phyloP scores from a whole-genome alignment of 345 rosid species.

The Cardiospermum halicacabum region DNA sequence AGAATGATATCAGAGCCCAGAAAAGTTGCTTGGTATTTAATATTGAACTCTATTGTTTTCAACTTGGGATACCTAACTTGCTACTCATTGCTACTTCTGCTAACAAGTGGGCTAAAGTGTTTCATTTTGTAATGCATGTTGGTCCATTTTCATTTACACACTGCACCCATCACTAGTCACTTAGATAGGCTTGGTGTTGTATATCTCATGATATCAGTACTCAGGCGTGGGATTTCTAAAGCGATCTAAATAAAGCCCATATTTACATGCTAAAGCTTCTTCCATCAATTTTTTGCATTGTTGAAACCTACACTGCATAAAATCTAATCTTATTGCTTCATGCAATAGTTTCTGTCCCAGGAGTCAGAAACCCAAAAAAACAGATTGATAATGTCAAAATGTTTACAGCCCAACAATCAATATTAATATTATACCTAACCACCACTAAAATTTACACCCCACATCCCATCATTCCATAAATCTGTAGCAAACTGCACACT shows the following conservation, averaged over 20 bases:
- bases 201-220: no score
- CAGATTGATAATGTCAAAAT: not conserved
- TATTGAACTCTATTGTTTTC: not conserved
- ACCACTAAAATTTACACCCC: conserved; percentile 16
- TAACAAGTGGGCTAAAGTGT: not conserved
- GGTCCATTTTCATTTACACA: no score
- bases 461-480: conserved; percentile 3
- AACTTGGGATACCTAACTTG: not conserved
- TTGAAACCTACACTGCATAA: no score
- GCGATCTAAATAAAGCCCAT: no score
- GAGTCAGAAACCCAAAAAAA: not conserved
- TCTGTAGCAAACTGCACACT: conserved; percentile 4
- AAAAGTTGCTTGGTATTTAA: not conserved
- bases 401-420: not conserved
- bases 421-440: not conserved
- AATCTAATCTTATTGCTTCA: not conserved
- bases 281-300: no score
- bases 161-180: no score
- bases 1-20: not conserved
- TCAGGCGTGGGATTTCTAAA: no score
- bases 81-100: no score
- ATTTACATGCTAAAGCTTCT: not conserved
- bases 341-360: not conserved
- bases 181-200: not conserved
- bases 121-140: not conserved